Base-by-base conservation (phyloP, 106 monocot genomes). In the Acanthochlamys bracteata region DNA sequence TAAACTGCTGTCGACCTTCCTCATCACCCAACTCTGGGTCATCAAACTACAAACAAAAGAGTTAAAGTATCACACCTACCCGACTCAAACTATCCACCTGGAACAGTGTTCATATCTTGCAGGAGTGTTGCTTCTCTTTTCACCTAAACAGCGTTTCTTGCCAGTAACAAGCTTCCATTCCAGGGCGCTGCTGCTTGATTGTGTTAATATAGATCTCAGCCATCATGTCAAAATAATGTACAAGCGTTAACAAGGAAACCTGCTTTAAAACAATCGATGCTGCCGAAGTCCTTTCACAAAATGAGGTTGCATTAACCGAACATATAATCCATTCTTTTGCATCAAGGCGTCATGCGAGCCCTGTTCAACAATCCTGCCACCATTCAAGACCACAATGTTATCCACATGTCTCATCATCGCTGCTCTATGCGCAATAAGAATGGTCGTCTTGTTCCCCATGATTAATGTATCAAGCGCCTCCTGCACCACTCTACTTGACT, bases 341-440 rank as follows among this genome's bases (percentile, higher is more conserved):
- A 80, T 68, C 63, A 99, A 60, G 25, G 92, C 66, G 53, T 99
- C 98, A 60, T 99, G 98, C 14, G 77, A 83, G 0, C 98, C 98
- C 69, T 92, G 88, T 70, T 99, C 98, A 20, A 99, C 88, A 39
- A 99, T 99, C 64, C 68, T 80, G n/a, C 98, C 98, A 19, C 86
- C 81, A 65, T 99, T 99, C 20, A 99, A 74, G 45, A 99, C 98
- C 39, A 99, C 98, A 43, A 99, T 86, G 66, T 86, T 83, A 63
- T 99, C 98, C 26, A 99, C 98, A 72, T 99, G 98, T 66, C 78
- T 89, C 98, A 99, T 99, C 98, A 92, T 99, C 4, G 92, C 89
- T 7, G 78, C 92, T 61, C 98, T 76, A 57, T 99, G 92, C 13
- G 98, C 98, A 25, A 99, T 89, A 20, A 99, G 81, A 60, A 99